A percentile compares a stretch with the other conserved stretches of the same genome.
These are phyloP conservation scores for Endotrypanum monterogeii DNA, from an alignment of 208 protist genomes.

Conservation along the genomic window DNA sequence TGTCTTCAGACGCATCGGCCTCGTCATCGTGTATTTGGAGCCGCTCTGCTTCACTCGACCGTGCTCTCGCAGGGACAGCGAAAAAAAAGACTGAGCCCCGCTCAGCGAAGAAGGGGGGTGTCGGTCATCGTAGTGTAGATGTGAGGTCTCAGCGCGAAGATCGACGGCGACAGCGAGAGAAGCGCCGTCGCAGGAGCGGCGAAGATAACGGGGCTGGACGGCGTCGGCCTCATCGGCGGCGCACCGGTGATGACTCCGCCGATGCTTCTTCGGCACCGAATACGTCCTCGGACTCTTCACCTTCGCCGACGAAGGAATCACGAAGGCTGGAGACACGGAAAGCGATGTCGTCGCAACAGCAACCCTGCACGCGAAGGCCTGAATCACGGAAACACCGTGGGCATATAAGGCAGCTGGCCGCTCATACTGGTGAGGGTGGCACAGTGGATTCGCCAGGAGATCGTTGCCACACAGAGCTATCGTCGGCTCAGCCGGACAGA, in stretches of 20 bases:
- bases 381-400: not conserved
- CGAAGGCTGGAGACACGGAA: not conserved
- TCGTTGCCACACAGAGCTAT: not conserved
- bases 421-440: not conserved
- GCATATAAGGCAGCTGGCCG: not conserved
- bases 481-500: not conserved
- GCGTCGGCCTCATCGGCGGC: not conserved
- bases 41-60: slow-evolving; percentile 14
- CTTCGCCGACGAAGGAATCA: not conserved
- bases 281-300: not conserved
- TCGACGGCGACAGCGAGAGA: not conserved
- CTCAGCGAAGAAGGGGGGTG: not conserved
- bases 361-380: not conserved
- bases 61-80: not conserved
- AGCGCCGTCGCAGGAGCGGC: slow-evolving; percentile 4
- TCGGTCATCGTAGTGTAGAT: not conserved
- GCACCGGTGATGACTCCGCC: not conserved
- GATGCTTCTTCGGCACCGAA: not conserved
- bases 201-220: slow-evolving; percentile 5
- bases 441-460: not conserved
- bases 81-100: not conserved
- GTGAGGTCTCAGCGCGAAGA: not conserved
- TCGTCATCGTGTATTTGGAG: slow-evolving; percentile 7
- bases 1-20: slow-evolving; percentile 3
- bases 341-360: not conserved